Evolutionary conservation across 345 rosid genomes (phyloP).

Genomic region (Cardamine resedifolia): DNA sequence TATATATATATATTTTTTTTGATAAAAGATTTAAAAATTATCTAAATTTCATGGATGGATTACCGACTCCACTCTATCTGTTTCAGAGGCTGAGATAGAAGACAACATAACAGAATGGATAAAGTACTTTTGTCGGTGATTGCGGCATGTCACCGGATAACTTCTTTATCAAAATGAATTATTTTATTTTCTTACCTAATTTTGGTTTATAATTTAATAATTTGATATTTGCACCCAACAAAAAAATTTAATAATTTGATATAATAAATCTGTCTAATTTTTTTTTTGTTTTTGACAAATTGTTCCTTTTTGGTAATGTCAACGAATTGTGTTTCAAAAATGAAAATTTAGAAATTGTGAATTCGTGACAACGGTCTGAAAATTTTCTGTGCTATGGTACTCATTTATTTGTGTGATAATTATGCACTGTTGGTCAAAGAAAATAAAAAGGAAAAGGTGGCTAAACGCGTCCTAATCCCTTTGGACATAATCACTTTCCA

Average conservation of each 20-base stretch:
- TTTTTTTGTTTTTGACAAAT: not conserved
- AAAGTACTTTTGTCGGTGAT: not conserved
- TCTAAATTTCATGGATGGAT: not conserved
- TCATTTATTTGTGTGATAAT: too few relatives aligned
- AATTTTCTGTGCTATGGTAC: not conserved
- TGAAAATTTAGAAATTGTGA: not conserved
- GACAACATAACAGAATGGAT: not conserved
- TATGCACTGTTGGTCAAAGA: not conserved
- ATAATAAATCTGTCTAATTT: not conserved
- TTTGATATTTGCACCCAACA: too few relatives aligned
- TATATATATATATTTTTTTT: too few relatives aligned
- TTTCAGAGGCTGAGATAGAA: not conserved
- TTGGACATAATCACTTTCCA: not conserved
- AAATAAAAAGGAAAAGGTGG: not conserved
- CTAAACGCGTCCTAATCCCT: not conserved
- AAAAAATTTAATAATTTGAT: too few relatives aligned
- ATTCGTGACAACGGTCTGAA: not conserved
- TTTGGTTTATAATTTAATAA: not conserved
- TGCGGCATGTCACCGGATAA: not conserved
- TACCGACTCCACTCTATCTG: not conserved
- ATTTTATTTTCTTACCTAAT: not conserved
- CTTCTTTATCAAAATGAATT: not conserved
- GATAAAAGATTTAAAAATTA: too few relatives aligned
- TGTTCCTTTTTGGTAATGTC: not conserved
- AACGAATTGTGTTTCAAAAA: not conserved